Conservation (phyloP, 2,329 filamentous ascomycete genomes). For the Aspergillus pseudoglaucus region DNA sequence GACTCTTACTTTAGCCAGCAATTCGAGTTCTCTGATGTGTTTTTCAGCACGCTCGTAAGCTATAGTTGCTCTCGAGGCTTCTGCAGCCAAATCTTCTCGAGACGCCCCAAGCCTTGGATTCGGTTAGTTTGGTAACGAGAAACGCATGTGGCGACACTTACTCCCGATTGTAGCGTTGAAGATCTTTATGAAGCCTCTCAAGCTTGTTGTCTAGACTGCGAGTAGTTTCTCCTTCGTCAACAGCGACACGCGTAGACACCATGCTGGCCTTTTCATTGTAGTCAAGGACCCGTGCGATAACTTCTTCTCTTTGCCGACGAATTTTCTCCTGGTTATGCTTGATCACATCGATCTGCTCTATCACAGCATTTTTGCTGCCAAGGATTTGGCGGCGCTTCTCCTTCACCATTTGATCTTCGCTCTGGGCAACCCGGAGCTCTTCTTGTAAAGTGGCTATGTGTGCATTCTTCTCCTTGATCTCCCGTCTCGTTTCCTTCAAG, state of each 20-base stretch:
- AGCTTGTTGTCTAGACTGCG: conserved; percentile 44
- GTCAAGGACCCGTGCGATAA: conserved; percentile 45
- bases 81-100: conserved; percentile 57
- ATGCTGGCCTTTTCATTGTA: conserved; percentile 51
- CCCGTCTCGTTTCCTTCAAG: conserved; percentile 31
- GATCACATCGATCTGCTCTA: conserved; percentile 46
- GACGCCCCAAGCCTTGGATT: conserved; percentile 50
- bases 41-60: conserved; percentile 31
- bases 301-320: conserved; percentile 44
- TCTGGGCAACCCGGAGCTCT: conserved; percentile 50
- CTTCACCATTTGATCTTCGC: conserved; percentile 46
- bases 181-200: conserved; percentile 50
- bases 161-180: conserved; percentile 51
- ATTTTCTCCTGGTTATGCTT: conserved; percentile 42
- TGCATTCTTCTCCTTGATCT: conserved; percentile 25
- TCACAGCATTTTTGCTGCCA: conserved; percentile 56
- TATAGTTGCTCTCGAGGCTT: conserved; percentile 31
- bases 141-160: conserved; percentile 18
- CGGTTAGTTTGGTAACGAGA: conserved; percentile 17
- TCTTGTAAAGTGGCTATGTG: conserved; percentile 30
- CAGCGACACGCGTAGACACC: conserved; percentile 53
- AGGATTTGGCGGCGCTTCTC: conserved; percentile 50
- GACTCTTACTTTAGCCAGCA: conserved; percentile 33
- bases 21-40: conserved; percentile 32
- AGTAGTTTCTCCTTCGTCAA: conserved; percentile 60